A percentile compares a stretch with the other conserved stretches of the same genome.
Conservation (phyloP, 441 rosid species). For the Pelargonium myrrhifolium region DNA sequence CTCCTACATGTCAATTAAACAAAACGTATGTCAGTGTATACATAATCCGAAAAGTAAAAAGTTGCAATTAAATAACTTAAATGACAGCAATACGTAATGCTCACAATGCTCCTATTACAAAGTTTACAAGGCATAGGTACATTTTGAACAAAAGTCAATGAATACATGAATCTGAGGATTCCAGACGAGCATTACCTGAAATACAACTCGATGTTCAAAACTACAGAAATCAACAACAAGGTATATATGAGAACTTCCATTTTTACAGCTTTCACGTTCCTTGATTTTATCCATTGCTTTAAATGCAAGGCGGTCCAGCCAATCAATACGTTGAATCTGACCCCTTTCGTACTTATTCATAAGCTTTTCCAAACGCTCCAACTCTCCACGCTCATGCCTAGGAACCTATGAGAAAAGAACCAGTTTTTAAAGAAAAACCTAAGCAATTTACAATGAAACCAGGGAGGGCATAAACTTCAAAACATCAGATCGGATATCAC, state of each 20-base stretch:
- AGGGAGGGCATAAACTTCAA: neutral
- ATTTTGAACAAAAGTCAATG: slow-evolving; percentile 6
- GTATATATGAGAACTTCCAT: slow-evolving; percentile 67
- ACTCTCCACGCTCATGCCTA: slow-evolving; percentile 79
- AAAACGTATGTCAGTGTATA: slow-evolving; percentile 9
- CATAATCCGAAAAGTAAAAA: neutral
- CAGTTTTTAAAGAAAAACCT: neutral
- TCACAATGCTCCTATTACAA: neutral
- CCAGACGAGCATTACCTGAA: slow-evolving; percentile 53
- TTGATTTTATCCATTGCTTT: slow-evolving; percentile 75
- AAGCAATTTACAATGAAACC: slow-evolving; percentile 9
- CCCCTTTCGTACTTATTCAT: slow-evolving; percentile 87
- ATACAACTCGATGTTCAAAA: slow-evolving; percentile 92
- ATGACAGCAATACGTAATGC: neutral
- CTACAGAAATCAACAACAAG: slow-evolving; percentile 84
- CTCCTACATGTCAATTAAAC: slow-evolving; percentile 42
- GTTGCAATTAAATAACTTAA: neutral
- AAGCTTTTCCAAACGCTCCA: slow-evolving; percentile 90
- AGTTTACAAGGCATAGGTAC: slow-evolving; percentile 5
- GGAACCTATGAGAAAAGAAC: slow-evolving; percentile 56
- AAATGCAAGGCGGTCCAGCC: slow-evolving; percentile 89
- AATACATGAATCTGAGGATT: neutral
- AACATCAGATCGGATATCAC: slow-evolving; percentile 2
- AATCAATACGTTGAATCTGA: slow-evolving; percentile 77
- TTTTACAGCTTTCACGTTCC: slow-evolving; percentile 64